phyloP scores from a whole-genome alignment of 192 early-diverging fungal species.

The Dispira parvispora region DNA sequence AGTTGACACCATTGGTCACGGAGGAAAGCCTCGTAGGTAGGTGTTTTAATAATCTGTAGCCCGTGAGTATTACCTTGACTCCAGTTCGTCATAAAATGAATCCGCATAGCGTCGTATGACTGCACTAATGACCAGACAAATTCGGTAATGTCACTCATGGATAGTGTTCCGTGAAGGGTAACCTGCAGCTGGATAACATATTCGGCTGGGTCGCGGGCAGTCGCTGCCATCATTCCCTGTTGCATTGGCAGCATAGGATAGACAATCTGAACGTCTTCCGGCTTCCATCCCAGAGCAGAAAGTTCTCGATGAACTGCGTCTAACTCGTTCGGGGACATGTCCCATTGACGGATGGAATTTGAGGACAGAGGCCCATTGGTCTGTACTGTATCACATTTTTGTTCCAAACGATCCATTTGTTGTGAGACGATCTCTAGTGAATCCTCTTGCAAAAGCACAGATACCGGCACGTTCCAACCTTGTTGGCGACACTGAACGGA shows the following conservation, averaged over 20 bases:
- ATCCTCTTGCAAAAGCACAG: not conserved
- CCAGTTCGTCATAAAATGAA: too few relatives aligned
- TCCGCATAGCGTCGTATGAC: too few relatives aligned
- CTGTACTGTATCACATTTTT: not conserved
- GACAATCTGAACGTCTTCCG: not conserved
- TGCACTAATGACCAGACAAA: too few relatives aligned
- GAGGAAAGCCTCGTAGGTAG: too few relatives aligned
- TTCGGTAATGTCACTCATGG: not conserved
- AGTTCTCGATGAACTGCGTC: too few relatives aligned
- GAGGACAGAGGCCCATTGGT: not conserved
- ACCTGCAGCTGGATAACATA: too few relatives aligned
- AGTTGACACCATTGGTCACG: not conserved
- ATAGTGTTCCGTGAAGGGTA: too few relatives aligned
- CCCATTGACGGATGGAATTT: not conserved
- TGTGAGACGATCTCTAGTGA: too few relatives aligned
- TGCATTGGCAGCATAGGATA: constrained; percentile 1
- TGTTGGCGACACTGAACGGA: not conserved
- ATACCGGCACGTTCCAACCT: not conserved
- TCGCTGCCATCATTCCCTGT: too few relatives aligned
- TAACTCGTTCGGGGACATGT: too few relatives aligned
- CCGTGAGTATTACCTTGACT: not conserved
- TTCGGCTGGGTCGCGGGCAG: too few relatives aligned
- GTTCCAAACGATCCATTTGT: not conserved
- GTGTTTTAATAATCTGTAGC: not conserved
- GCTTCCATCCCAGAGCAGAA: too few relatives aligned